A percentile compares a stretch with the other conserved stretches of the same genome.
phyloP scores from a whole-genome alignment of 257 asterid species.

The Rehmannia glutinosa region DNA sequence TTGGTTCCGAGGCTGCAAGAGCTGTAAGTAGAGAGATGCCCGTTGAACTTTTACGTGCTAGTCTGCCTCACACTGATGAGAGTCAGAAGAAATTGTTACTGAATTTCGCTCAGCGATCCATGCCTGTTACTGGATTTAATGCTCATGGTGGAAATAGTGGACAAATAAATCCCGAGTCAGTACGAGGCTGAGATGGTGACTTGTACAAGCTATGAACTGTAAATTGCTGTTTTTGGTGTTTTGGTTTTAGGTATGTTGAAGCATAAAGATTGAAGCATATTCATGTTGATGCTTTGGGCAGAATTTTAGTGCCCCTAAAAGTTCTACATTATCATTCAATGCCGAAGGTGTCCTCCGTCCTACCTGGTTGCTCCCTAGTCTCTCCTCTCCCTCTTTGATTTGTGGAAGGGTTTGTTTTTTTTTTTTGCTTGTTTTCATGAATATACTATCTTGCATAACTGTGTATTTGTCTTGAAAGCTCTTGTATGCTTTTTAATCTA shows the following conservation, averaged over 20 bases:
- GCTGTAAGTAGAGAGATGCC: slow-evolving; percentile 92
- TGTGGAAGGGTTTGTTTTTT: background rate
- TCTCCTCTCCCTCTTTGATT: background rate
- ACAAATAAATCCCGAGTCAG: slow-evolving; percentile 65
- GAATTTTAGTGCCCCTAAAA: background rate
- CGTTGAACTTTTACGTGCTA: slow-evolving; percentile 81
- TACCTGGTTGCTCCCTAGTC: background rate
- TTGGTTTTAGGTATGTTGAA: background rate
- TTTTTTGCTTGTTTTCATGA: background rate
- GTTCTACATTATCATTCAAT: background rate
- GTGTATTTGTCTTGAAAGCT: background rate
- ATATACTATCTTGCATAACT: background rate
- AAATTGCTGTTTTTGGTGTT: background rate
- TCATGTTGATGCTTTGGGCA: background rate
- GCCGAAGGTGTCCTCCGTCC: no score
- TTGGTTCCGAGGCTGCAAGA: slow-evolving; percentile 64
- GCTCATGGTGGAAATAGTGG: slow-evolving; percentile 65
- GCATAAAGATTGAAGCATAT: background rate
- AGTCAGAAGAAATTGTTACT: slow-evolving; percentile 57
- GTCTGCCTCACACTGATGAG: slow-evolving; percentile 90
- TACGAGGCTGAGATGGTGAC: slow-evolving; percentile 44
- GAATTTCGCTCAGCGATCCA: slow-evolving; percentile 75
- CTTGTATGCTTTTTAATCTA: background rate
- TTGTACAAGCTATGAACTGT: no score
- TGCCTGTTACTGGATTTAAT: slow-evolving; percentile 69